These are phyloP conservation scores for Myxozyma neglecta DNA, from an alignment of 805 yeast genomes.

Conservation along the genomic window DNA sequence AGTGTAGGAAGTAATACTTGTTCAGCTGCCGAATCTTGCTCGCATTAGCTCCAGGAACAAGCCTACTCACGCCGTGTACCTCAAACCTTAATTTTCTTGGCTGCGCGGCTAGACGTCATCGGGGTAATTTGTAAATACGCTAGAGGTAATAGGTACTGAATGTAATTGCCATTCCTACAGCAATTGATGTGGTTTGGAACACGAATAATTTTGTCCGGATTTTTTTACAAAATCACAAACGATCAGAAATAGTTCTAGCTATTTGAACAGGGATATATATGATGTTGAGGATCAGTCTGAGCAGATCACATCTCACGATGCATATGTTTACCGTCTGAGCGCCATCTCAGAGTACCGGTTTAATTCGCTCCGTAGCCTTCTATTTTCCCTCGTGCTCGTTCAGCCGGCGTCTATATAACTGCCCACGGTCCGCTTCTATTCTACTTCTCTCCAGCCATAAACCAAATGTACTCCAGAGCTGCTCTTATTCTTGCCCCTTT, in stretches of 20 bases:
- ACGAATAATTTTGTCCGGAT: too few relatives aligned
- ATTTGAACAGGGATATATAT: background rate
- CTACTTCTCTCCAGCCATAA: background rate
- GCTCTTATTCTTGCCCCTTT: conserved; percentile 9
- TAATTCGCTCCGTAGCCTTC: background rate
- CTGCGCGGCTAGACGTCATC: too few relatives aligned
- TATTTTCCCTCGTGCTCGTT: background rate
- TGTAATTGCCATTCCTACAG: too few relatives aligned
- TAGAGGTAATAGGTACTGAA: too few relatives aligned
- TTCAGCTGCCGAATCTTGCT: too few relatives aligned
- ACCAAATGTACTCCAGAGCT: conserved; percentile 5
- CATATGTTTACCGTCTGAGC: background rate
- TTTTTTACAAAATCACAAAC: too few relatives aligned
- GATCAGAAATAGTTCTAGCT: background rate
- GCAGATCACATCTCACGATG: background rate
- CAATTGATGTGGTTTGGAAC: too few relatives aligned
- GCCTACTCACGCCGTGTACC: background rate
- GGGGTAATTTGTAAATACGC: too few relatives aligned
- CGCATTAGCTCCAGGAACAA: background rate
- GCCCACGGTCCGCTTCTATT: background rate
- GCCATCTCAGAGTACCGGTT: background rate
- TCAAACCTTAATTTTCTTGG: background rate
- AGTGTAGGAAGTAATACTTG: too few relatives aligned
- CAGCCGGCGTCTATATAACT: background rate
- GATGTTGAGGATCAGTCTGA: background rate